These are phyloP conservation scores for Aspergillus amoenus DNA, from an alignment of 2,329 filamentous ascomycete genomes.

Conservation along the genomic window DNA sequence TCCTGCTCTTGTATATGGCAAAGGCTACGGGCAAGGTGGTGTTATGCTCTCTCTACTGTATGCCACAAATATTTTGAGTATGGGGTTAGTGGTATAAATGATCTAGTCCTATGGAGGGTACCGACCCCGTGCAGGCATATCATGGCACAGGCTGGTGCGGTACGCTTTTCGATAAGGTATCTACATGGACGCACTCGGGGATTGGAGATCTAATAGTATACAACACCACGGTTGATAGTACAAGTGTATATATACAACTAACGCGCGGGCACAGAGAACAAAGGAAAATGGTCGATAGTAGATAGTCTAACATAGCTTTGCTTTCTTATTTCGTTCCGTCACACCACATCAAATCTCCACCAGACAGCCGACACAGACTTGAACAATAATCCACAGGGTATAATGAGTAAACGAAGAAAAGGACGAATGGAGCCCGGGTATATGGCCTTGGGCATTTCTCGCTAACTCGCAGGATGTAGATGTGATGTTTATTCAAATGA, in stretches of 20 bases:
- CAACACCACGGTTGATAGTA: constrained; percentile 4
- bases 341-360: neutral
- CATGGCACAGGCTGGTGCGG: no score
- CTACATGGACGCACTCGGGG: neutral
- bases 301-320: constrained; percentile 21
- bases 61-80: neutral
- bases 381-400: neutral
- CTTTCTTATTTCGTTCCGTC: constrained; percentile 4
- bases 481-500: neutral
- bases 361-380: neutral
- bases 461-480: neutral
- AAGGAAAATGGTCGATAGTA: constrained; percentile 8
- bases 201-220: neutral
- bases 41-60: neutral
- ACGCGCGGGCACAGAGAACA: constrained; percentile 13
- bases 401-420: neutral
- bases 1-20: neutral
- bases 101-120: neutral
- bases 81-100: neutral
- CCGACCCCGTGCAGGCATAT: no score
- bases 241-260: constrained; percentile 36
- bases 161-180: neutral
- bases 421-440: constrained; percentile 1
- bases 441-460: neutral
- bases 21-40: neutral